Evolutionary conservation across 2,329 filamentous ascomycete species (phyloP).

Genomic region (Hirsutella minnesotensis): DNA sequence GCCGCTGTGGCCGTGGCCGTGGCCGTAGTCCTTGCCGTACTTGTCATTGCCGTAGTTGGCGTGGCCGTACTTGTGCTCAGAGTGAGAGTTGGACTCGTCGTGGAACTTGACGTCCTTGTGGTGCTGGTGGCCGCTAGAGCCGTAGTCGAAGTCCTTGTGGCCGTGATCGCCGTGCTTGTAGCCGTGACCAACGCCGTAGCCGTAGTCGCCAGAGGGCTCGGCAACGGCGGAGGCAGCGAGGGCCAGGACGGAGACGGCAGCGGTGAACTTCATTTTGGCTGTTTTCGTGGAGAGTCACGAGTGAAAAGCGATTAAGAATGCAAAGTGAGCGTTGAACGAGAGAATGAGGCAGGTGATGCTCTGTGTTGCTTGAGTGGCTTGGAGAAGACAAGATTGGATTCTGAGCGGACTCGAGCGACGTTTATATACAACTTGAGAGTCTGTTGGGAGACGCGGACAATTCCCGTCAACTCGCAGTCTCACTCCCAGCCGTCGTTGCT

Average conservation of each 20-base stretch:
- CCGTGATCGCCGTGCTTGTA: neutral
- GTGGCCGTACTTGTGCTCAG: too few relatives aligned
- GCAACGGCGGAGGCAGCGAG: neutral
- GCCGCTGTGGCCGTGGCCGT: neutral
- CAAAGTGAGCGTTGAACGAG: neutral
- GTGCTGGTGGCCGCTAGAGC: neutral
- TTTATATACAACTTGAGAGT: neutral
- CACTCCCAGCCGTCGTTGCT: too few relatives aligned
- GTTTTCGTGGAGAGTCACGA: neutral
- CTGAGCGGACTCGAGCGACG: neutral
- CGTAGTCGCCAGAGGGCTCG: neutral
- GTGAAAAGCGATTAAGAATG: neutral
- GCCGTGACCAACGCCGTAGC: neutral
- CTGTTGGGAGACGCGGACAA: too few relatives aligned
- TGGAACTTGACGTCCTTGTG: neutral
- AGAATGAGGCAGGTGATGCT: neutral
- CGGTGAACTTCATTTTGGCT: constrained; percentile 1
- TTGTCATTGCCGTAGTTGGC: neutral
- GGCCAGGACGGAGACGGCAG: constrained; percentile 1
- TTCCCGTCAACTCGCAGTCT: too few relatives aligned
- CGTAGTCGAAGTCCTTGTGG: neutral
- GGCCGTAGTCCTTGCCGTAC: neutral
- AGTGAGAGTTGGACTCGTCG: too few relatives aligned
- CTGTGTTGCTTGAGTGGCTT: neutral
- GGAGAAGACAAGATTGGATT: neutral